phyloP scores from a whole-genome alignment of 768 basidiomycete species.

The Boletus rubroflammeus region DNA sequence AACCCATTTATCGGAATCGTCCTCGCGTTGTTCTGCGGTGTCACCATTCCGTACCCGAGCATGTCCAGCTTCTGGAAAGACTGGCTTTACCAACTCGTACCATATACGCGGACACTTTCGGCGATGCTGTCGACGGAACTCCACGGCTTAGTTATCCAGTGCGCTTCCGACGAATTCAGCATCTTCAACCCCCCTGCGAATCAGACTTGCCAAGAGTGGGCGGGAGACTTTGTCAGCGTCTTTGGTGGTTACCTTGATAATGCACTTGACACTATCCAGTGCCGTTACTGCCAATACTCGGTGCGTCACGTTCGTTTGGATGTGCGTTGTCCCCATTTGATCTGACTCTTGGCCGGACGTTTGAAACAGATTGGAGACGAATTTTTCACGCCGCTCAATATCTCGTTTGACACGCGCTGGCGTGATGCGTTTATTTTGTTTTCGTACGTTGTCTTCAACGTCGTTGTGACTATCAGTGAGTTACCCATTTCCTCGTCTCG shows the following conservation, averaged over 20 bases:
- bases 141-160: constrained; percentile 61
- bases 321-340: background rate
- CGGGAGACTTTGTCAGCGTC: constrained; percentile 53
- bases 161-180: constrained; percentile 66
- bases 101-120: constrained; percentile 66
- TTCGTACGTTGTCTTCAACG: constrained; percentile 69
- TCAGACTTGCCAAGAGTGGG: constrained; percentile 72
- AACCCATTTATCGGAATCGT: constrained; percentile 71
- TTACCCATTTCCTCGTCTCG: background rate
- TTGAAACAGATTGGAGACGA: constrained; percentile 58
- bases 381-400: constrained; percentile 67
- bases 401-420: constrained; percentile 59
- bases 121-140: constrained; percentile 78
- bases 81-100: constrained; percentile 75
- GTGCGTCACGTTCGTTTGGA: constrained; percentile 22
- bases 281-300: constrained; percentile 70
- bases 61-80: constrained; percentile 65
- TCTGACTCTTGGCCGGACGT: background rate
- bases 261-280: constrained; percentile 51
- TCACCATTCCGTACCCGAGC: constrained; percentile 66
- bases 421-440: constrained; percentile 66
- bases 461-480: constrained; percentile 53
- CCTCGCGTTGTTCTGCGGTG: constrained; percentile 75
- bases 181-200: constrained; percentile 69
- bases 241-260: constrained; percentile 78